Conservation (phyloP, 768 basidiomycete species). For the Lepiota subincarnata region DNA sequence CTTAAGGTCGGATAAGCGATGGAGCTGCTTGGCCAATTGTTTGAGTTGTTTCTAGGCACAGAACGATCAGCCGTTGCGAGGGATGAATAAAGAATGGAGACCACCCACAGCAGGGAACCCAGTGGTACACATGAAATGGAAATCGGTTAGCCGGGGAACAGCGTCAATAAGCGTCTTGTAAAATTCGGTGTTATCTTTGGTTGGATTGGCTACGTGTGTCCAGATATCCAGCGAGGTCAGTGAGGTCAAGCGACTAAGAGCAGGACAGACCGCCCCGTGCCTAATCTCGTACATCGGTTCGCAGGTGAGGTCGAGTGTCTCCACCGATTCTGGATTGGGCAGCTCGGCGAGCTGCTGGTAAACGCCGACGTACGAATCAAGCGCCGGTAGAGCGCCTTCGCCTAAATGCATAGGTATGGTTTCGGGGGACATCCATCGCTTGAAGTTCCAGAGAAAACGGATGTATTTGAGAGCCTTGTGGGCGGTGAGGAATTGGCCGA, state of each 20-base stretch:
- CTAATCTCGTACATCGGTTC: slow-evolving; percentile 41
- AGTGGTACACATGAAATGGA: slow-evolving; percentile 51
- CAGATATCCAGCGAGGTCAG: slow-evolving; percentile 45
- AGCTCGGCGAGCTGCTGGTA: slow-evolving; percentile 42
- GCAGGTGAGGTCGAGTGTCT: slow-evolving; percentile 44
- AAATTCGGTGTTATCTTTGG: slow-evolving; percentile 28
- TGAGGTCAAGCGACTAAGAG: slow-evolving; percentile 30
- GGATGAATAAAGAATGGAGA: neutral
- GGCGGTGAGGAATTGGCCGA: slow-evolving; percentile 33
- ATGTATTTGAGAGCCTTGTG: slow-evolving; percentile 38
- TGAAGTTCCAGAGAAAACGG: slow-evolving; percentile 48
- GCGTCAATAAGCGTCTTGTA: slow-evolving; percentile 32
- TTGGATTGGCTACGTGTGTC: slow-evolving; percentile 36
- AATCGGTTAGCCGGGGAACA: slow-evolving; percentile 37
- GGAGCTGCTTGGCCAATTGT: slow-evolving; percentile 34
- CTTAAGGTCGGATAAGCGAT: slow-evolving; percentile 35
- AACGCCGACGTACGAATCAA: slow-evolving; percentile 43
- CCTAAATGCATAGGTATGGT: slow-evolving; percentile 29
- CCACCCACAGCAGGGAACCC: slow-evolving; percentile 35
- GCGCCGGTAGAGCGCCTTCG: slow-evolving; percentile 24
- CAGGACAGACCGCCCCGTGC: slow-evolving; percentile 27
- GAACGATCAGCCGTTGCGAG: neutral
- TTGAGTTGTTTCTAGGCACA: slow-evolving; percentile 35
- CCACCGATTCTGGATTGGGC: slow-evolving; percentile 31
- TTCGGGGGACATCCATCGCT: slow-evolving; percentile 44